Evolutionary conservation across 1,284 basidiomycete species (phyloP), one percentile per base, ranked within the genome.

Genomic region (Tremellales sp.): DNA sequence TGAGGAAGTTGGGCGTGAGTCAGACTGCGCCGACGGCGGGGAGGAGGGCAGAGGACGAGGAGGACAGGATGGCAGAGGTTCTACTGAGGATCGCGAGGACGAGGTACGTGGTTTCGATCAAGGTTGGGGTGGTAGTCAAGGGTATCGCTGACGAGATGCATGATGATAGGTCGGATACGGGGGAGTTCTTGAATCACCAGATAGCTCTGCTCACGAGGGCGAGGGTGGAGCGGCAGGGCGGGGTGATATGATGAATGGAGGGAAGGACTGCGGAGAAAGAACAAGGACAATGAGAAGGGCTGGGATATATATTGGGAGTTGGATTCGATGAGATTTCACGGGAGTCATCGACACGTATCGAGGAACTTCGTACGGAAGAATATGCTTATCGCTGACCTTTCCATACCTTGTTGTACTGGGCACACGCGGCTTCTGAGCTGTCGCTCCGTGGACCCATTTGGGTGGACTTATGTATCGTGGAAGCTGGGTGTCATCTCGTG

Each of bases 1-100:
- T 57, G 49, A 31, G 40, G 10, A 36, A 48, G 12, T 24, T 58
- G 49, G 50, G 45, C 21, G 16, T 60, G 6, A 31, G 29, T 31
- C 10, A 16, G 10, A 16, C 10, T 31, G 29, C 29, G 47, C 47
- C 33, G 45, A 46, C 5, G 41, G 32, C 1, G 24, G 31, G 12
- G 4, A 43, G 14, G 22, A 47, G 48, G 6, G 40, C 43, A 8
- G 55, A 58, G 26, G 57, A 61, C 16, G 61, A 66, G 39, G 57
- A 61, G 18, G 66, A 65, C 39, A 54, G 65, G 34, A 63, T 65
- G 56, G 71, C 71, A 1, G 70, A 73, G 51, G 56, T 71, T 6
- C 45, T 73, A 16, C 50, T 73, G 8, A 50, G 71, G 24, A 69
- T 73, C 24, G 56, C 66, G 13, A 58, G 70, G 35, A 72, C 65